Evolutionary conservation across 148 eudicot genomes (phyloP).

Genomic region (Selenicereus undatus): DNA sequence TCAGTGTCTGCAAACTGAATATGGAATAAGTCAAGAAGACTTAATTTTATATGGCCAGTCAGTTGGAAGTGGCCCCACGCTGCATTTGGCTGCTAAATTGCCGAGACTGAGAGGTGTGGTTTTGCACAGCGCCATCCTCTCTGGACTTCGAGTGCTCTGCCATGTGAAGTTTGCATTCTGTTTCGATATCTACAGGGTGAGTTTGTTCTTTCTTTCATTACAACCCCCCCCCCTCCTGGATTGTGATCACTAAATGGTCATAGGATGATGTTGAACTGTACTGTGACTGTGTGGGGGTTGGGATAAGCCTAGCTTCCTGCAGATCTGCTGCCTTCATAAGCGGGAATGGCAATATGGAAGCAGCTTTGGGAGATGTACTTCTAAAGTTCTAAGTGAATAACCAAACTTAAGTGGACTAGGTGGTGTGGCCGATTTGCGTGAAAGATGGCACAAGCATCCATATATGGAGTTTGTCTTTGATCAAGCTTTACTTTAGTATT

Average conservation of each 20-base stretch:
- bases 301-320: too few relatives aligned
- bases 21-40: conserved; percentile 92
- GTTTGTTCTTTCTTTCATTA: conserved; percentile 1
- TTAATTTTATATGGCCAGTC: conserved; percentile 94
- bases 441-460: too few relatives aligned
- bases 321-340: too few relatives aligned
- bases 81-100: conserved; percentile 82
- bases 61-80: conserved; percentile 97
- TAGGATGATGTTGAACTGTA: not conserved
- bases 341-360: too few relatives aligned
- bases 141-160: conserved; percentile 97
- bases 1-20: conserved; percentile 89
- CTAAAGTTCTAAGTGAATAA: too few relatives aligned
- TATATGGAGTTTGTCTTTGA: too few relatives aligned
- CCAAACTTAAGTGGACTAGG: too few relatives aligned
- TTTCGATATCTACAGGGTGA: conserved; percentile 85
- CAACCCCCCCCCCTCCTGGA: not conserved
- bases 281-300: not conserved
- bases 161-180: conserved; percentile 82
- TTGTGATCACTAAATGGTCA: not conserved
- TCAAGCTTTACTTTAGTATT: too few relatives aligned
- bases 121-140: conserved; percentile 97
- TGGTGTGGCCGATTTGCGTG: too few relatives aligned
- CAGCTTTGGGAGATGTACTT: too few relatives aligned
- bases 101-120: conserved; percentile 99